These are phyloP conservation scores for Neofusicoccum cordaticola DNA, from an alignment of 2,329 filamentous ascomycete genomes.

Conservation along the genomic window DNA sequence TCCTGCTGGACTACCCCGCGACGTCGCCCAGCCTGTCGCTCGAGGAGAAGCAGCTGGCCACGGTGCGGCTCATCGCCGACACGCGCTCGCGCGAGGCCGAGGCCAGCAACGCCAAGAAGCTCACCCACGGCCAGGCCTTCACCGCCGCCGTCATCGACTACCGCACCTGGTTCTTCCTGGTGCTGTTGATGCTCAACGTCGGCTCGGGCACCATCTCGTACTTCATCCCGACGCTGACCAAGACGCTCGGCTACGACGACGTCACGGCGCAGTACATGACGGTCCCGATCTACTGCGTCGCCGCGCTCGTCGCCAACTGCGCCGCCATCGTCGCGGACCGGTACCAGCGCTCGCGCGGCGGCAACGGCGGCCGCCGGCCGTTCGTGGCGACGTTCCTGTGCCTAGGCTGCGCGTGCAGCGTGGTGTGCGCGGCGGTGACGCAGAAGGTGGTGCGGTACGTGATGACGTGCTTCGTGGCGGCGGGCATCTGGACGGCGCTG, in stretches of 20 bases:
- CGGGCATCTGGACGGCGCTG: slow-evolving; percentile 54
- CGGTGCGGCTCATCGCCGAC: slow-evolving; percentile 13
- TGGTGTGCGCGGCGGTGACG: slow-evolving; percentile 36
- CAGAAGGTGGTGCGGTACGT: slow-evolving; percentile 36
- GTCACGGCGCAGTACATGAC: slow-evolving; percentile 63
- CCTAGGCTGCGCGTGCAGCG: slow-evolving; percentile 18
- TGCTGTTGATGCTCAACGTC: slow-evolving; percentile 17
- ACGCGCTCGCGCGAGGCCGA: background rate
- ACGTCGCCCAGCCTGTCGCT: slow-evolving; percentile 58
- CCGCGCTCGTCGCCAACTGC: slow-evolving; percentile 12
- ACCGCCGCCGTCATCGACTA: slow-evolving; percentile 14
- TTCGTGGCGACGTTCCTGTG: slow-evolving; percentile 7
- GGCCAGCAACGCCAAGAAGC: background rate
- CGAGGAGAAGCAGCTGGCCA: slow-evolving; percentile 39
- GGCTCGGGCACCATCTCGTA: slow-evolving; percentile 18
- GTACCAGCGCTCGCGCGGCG: background rate
- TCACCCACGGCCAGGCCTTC: slow-evolving; percentile 15
- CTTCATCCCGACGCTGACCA: slow-evolving; percentile 60
- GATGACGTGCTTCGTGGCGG: slow-evolving; percentile 40
- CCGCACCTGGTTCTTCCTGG: slow-evolving; percentile 17
- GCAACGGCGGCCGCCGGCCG: slow-evolving; percentile 1
- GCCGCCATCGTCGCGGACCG: slow-evolving; percentile 5
- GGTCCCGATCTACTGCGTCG: slow-evolving; percentile 25
- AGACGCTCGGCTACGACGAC: slow-evolving; percentile 59
- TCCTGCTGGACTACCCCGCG: slow-evolving; percentile 60